phyloP scores from a whole-genome alignment of 139 green algal genomes.

The Mesotaenium endlicherianum region DNA sequence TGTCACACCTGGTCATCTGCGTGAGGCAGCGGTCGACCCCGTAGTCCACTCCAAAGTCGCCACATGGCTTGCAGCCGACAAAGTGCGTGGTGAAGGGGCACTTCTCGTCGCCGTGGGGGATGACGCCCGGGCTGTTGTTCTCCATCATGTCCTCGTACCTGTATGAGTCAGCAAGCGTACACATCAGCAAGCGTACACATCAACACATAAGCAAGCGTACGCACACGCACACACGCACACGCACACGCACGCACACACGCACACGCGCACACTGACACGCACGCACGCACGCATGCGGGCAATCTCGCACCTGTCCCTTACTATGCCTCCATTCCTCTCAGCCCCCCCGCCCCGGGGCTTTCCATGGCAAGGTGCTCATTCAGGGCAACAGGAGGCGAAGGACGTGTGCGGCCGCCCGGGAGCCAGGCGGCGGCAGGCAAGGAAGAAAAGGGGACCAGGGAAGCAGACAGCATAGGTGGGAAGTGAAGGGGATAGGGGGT shows the following conservation, averaged over 20 bases:
- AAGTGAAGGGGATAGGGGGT: too few relatives aligned
- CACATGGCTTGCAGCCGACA: constrained; percentile 41
- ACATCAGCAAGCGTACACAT: background rate
- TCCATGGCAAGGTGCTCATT: too few relatives aligned
- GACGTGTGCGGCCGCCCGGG: too few relatives aligned
- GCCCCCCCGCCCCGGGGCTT: too few relatives aligned
- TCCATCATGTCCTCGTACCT: constrained; percentile 46
- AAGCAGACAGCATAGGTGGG: too few relatives aligned
- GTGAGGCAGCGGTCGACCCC: background rate
- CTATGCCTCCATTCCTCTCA: too few relatives aligned
- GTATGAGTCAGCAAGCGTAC: background rate
- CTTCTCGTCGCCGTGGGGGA: constrained; percentile 19
- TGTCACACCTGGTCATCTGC: constrained; percentile 34
- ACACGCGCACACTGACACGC: background rate
- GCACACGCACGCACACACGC: background rate
- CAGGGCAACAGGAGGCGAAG: too few relatives aligned
- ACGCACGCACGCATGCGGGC: background rate
- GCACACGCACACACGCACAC: background rate
- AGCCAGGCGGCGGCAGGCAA: too few relatives aligned
- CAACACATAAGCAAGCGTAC: background rate
- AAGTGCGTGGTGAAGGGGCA: constrained; percentile 40
- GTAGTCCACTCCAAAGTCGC: background rate
- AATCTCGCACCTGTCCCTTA: background rate
- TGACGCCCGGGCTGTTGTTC: constrained; percentile 27
- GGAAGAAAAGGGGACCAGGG: too few relatives aligned